A percentile compares a stretch with the other conserved stretches of the same genome.
Evolutionary conservation across 345 rosid genomes (phyloP).

Genomic region (Excoecaria cochinchinensis): DNA sequence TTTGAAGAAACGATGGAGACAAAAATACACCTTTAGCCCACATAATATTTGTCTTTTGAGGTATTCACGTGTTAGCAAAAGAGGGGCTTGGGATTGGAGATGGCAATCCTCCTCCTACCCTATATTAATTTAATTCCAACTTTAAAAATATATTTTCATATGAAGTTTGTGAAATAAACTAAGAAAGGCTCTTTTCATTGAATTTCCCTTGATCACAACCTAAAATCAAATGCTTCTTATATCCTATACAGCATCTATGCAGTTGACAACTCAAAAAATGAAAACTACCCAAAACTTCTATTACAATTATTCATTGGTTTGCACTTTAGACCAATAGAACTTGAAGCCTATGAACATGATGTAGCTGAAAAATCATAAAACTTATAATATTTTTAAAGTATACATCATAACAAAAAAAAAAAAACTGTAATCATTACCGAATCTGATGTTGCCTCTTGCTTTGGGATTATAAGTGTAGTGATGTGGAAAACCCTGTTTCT

Average conservation of each 20-base stretch:
- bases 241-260: background rate
- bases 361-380: background rate
- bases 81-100: background rate
- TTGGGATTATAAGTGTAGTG: constrained; percentile 88
- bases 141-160: background rate
- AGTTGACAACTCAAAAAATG: background rate
- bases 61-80: background rate
- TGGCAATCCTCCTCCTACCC: background rate
- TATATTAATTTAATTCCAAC: background rate
- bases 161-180: background rate
- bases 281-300: background rate
- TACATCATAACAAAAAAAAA: background rate
- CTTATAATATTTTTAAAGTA: background rate
- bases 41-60: background rate
- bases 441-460: constrained; percentile 99
- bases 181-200: background rate
- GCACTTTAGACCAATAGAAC: background rate
- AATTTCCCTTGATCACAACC: background rate
- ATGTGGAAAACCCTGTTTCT: constrained; percentile 94
- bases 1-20: too few species aligned
- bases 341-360: background rate
- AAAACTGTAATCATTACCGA: constrained; percentile 45
- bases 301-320: background rate
- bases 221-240: background rate
- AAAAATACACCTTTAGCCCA: too few species aligned